Evolutionary conservation across 352 stramenopile species (phyloP), one percentile per base, ranked within the genome.

Genomic region (Globisporangium abappressorium): DNA sequence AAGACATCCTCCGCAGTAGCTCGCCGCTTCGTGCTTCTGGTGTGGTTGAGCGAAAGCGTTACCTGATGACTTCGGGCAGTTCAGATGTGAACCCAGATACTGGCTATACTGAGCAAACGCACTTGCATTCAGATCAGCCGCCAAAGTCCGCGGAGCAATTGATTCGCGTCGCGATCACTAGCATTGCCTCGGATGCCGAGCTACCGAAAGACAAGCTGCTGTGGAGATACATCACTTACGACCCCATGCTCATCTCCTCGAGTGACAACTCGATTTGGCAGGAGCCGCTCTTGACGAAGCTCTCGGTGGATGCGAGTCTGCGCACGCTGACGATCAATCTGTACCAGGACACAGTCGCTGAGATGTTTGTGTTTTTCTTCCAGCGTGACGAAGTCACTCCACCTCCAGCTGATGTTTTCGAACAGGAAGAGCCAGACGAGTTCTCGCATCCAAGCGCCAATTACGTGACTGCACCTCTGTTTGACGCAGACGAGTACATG

Each of bases 291-390:
- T 62, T 93, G 51, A 92, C 84, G 1, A 69, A 73, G 9, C 68
- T 94, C 15, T 94, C 88, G 6, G 67, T 94, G 38, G 88, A 95
- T 72, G 78, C 80, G 33, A 81, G 74, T 59, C 77, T 95, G 22
- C 76, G 79, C n/a, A 82, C 84, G 8, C 71, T 95, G 6, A 87
- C 78, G 18, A 76, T 95, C 61, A 85, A 94, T 54, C 57, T 94
- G 28, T 89, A 92, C 57, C 86, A 93, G 71, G 82, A 93, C 43
- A 90, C 85, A 8, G 78, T 94, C 38, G 71, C 86, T 14, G 79
- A 91, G 55, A 68, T 94, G 15, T 82, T 95, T 33, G 62, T 92
- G 3, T 95, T 95, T 64, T 94, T 95, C 51, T 91, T 89, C 62
- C 66, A 78, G 43, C 78, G 75, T 15, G 75, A 76, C n/a, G 65